Percentiles rank a stretch among this genome's conserved stretches.
Conservation (phyloP, 2,329 filamentous ascomycete genomes). For the Cercospora citrullina region DNA sequence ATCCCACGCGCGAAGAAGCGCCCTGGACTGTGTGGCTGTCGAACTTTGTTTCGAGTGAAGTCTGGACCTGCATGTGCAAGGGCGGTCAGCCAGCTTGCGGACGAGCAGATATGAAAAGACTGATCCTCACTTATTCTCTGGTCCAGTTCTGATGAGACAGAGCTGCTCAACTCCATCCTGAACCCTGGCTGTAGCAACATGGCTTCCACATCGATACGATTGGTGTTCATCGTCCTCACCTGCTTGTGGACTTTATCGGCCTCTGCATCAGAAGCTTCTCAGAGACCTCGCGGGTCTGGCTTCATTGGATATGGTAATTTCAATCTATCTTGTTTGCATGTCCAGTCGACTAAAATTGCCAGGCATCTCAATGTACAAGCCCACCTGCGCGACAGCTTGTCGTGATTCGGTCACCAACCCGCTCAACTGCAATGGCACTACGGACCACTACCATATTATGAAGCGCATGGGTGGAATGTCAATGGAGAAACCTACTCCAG, state of each 20-base stretch:
- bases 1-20: not conserved
- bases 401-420: slow-evolving; percentile 23
- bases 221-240: not conserved
- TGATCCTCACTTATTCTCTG: not conserved
- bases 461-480: slow-evolving; percentile 21
- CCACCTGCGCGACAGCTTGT: slow-evolving; percentile 30
- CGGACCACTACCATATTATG: slow-evolving; percentile 13
- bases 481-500: slow-evolving; percentile 22
- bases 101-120: not conserved
- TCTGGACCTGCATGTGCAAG: not conserved
- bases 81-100: not conserved
- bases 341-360: not conserved
- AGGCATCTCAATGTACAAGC: slow-evolving; percentile 31
- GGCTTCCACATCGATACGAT: not conserved
- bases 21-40: not conserved
- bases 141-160: not conserved
- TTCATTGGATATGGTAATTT: slow-evolving; percentile 11
- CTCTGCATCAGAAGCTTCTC: slow-evolving; percentile 5
- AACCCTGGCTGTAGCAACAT: not conserved
- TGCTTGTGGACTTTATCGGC: not conserved
- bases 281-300: slow-evolving; percentile 1
- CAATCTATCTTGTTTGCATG: not conserved
- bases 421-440: slow-evolving; percentile 17
- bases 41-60: not conserved
- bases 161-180: not conserved